Conservation (phyloP, 2,329 filamentous ascomycete species). For the Aspergillus transmontanensis region DNA sequence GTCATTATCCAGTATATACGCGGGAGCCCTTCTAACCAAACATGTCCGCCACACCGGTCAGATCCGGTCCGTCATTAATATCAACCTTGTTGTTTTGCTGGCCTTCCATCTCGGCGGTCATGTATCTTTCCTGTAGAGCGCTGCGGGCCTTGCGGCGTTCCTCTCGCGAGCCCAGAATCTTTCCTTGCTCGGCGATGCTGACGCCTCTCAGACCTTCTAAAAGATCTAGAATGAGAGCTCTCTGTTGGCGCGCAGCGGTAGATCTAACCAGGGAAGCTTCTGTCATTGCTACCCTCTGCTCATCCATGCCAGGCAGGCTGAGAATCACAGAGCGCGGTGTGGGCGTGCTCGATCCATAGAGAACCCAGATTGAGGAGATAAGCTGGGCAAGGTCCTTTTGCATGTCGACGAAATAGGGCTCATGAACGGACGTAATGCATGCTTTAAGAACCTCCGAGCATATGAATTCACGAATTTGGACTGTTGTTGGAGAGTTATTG, state of each 20-base stretch:
- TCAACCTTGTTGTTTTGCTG: constrained; percentile 44
- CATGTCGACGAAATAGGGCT: constrained; percentile 94
- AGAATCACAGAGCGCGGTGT: constrained; percentile 78
- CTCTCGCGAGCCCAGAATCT: constrained; percentile 58
- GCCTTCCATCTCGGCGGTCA: constrained; percentile 48
- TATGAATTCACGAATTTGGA: constrained; percentile 84
- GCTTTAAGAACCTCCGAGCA: constrained; percentile 85
- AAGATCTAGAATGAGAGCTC: constrained; percentile 79
- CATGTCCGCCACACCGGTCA: constrained; percentile 57
- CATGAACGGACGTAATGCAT: constrained; percentile 86
- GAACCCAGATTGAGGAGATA: constrained; percentile 80
- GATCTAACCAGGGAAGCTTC: constrained; percentile 60
- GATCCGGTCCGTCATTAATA: constrained; percentile 52
- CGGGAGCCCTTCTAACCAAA: constrained; percentile 43
- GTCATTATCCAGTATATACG: neutral
- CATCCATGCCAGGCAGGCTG: constrained; percentile 74
- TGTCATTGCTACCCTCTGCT: constrained; percentile 66
- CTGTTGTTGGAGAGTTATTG: constrained; percentile 54
- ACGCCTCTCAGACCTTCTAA: constrained; percentile 86
- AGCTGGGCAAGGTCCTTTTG: constrained; percentile 88
- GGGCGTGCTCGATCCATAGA: constrained; percentile 69
- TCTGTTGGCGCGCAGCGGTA: constrained; percentile 70
- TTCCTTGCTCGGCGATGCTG: constrained; percentile 90
- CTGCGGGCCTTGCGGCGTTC: constrained; percentile 46
- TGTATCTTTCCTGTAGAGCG: constrained; percentile 46